These are phyloP conservation scores for Cenchrus fungigraminus DNA, from an alignment of 176 grass and related monocot genomes.

Conservation along the genomic window DNA sequence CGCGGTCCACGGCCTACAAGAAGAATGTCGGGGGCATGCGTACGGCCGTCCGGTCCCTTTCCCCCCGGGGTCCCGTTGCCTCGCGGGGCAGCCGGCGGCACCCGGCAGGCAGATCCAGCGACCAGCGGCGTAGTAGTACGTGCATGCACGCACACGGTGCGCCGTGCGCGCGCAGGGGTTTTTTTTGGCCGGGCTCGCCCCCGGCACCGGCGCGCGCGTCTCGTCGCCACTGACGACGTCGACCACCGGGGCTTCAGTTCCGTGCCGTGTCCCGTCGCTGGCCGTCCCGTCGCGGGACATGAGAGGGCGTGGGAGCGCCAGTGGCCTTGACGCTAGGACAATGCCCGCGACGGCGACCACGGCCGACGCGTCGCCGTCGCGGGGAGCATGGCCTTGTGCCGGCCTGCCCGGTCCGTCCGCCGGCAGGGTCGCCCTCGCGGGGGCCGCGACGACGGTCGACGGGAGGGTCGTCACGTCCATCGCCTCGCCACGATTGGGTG, in stretches of 20 bases:
- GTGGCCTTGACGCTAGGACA: conserved; percentile 56
- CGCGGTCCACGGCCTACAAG: conserved; percentile 39
- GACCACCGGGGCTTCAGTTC: neutral
- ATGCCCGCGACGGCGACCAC: conserved; percentile 39
- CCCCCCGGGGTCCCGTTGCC: neutral
- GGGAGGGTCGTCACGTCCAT: neutral
- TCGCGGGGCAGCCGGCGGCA: neutral
- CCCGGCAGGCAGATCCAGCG: too few relatives aligned
- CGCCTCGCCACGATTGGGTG: neutral
- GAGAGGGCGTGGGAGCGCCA: conserved; percentile 1
- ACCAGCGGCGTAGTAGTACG: neutral
- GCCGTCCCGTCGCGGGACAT: conserved; percentile 7
- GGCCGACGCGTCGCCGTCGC: conserved; percentile 44
- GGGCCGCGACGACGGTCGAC: neutral
- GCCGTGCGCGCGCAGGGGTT: neutral
- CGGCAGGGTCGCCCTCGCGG: conserved; percentile 49
- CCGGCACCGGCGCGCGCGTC: neutral
- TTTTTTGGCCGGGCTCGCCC: neutral
- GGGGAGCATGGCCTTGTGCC: conserved; percentile 45
- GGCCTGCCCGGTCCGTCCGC: conserved; percentile 25
- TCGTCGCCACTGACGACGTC: too few relatives aligned
- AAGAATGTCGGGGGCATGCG: conserved; percentile 44
- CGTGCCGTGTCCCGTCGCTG: conserved; percentile 26
- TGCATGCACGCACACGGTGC: neutral
- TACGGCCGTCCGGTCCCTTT: conserved; percentile 15